A percentile compares a stretch with the other conserved stretches of the same genome.
These are phyloP conservation scores for Saccharum spontaneum DNA, from an alignment of 176 grass and related monocot genomes.

Conservation along the genomic window DNA sequence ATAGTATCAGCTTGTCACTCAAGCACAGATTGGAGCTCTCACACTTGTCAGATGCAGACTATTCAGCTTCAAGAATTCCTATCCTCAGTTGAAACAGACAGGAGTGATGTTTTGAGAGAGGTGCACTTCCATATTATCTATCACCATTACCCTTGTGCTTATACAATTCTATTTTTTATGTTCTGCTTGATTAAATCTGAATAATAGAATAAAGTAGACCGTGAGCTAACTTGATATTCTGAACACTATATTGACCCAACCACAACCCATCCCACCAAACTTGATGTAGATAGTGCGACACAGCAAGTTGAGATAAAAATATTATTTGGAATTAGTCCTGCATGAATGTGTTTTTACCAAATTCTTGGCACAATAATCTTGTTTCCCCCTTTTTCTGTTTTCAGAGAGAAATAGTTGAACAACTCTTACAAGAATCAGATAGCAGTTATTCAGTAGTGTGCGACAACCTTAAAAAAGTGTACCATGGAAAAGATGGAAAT, in stretches of 20 bases:
- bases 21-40: slow-evolving; percentile 2
- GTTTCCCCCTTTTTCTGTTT: slow-evolving; percentile 1
- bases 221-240: not conserved
- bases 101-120: slow-evolving; percentile 47
- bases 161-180: no score
- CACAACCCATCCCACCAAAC: not conserved
- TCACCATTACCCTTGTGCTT: no score
- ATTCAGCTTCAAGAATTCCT: slow-evolving; percentile 43
- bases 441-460: slow-evolving; percentile 52
- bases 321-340: not conserved
- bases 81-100: slow-evolving; percentile 48
- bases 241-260: not conserved
- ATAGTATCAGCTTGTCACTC: not conserved
- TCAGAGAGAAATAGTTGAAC: slow-evolving; percentile 68
- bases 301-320: not conserved
- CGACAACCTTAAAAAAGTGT: slow-evolving; percentile 73
- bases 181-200: not conserved
- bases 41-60: slow-evolving; percentile 14
- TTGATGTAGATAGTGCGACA: not conserved
- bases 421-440: slow-evolving; percentile 45
- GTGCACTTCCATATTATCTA: slow-evolving; percentile 27
- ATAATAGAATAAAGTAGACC: not conserved
- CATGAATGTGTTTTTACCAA: not conserved
- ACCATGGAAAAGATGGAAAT: slow-evolving; percentile 68
- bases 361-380: not conserved